A percentile compares a stretch with the other conserved stretches of the same genome.
These are phyloP conservation scores for Davidsoniella australis DNA, from an alignment of 2,329 filamentous ascomycete genomes.

Conservation along the genomic window DNA sequence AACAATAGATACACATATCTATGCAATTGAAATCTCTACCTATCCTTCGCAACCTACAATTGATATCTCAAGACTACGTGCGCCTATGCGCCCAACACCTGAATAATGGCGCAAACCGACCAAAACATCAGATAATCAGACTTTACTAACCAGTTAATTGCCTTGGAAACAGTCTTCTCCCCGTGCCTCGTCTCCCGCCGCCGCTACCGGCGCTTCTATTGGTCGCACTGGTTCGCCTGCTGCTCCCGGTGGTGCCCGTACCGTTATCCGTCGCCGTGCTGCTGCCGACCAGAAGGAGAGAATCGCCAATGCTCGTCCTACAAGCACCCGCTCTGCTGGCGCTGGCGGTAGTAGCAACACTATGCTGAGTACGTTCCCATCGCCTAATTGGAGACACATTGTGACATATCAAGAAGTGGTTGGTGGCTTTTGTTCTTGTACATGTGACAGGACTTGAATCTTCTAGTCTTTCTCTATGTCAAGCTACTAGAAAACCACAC, in stretches of 20 bases:
- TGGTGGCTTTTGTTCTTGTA: not conserved
- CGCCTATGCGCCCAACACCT: no score
- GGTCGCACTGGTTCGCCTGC: constrained; percentile 72
- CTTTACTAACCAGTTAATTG: no score
- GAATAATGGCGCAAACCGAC: no score
- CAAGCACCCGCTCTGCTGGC: constrained; percentile 81
- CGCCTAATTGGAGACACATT: not conserved
- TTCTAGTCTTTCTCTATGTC: no score
- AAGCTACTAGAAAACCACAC: no score
- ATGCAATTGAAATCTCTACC: no score
- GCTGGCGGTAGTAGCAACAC: constrained; percentile 94
- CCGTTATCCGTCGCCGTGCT: constrained; percentile 84
- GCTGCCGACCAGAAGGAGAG: constrained; percentile 97
- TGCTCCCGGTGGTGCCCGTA: constrained; percentile 73
- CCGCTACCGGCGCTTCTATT: constrained; percentile 47
- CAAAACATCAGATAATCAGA: no score
- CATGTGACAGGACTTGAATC: not conserved
- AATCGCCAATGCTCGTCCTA: constrained; percentile 80
- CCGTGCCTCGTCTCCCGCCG: constrained; percentile 40
- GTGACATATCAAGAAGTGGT: not conserved
- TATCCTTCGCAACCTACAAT: no score
- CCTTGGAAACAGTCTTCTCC: no score
- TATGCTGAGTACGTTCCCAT: constrained; percentile 67
- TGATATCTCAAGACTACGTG: no score
- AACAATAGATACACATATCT: no score